Conservation (phyloP, 768 basidiomycete genomes). For the Tremella yokohamensis region DNA sequence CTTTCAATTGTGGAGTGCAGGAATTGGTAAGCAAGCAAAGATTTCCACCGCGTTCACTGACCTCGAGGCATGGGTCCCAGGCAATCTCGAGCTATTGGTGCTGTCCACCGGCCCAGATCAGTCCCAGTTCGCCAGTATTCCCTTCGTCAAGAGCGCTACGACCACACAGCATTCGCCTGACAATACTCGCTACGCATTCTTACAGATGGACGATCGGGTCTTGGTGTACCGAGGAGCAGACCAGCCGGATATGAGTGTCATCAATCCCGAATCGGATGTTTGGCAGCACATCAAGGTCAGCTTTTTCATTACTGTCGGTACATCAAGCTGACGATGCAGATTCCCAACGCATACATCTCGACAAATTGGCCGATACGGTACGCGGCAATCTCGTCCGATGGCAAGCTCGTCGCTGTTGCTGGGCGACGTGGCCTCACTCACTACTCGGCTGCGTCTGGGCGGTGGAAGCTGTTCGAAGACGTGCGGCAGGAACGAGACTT, state of each 20-base stretch:
- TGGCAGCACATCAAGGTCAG: conserved; percentile 98
- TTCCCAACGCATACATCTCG: conserved; percentile 81
- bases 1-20: conserved; percentile 76
- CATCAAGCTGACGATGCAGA: conserved; percentile 54
- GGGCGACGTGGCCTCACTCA: conserved; percentile 86
- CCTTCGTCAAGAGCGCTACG: conserved; percentile 92
- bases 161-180: conserved; percentile 90
- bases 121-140: conserved; percentile 75
- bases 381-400: conserved; percentile 84
- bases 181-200: conserved; percentile 89
- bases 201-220: conserved; percentile 91
- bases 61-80: conserved; percentile 83
- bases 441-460: conserved; percentile 87
- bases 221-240: conserved; percentile 93
- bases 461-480: conserved; percentile 87
- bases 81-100: conserved; percentile 82
- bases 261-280: conserved; percentile 95
- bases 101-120: conserved; percentile 48
- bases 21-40: conserved; percentile 60
- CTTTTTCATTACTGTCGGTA: too few species aligned
- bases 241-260: conserved; percentile 96
- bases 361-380: conserved; percentile 93
- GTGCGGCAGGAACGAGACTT: conserved; percentile 83
- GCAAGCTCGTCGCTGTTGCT: conserved; percentile 84
- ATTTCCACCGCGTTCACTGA: conserved; percentile 4